Conservation (phyloP, 805 yeast genomes). For the Yarrowia yakushimensis region DNA sequence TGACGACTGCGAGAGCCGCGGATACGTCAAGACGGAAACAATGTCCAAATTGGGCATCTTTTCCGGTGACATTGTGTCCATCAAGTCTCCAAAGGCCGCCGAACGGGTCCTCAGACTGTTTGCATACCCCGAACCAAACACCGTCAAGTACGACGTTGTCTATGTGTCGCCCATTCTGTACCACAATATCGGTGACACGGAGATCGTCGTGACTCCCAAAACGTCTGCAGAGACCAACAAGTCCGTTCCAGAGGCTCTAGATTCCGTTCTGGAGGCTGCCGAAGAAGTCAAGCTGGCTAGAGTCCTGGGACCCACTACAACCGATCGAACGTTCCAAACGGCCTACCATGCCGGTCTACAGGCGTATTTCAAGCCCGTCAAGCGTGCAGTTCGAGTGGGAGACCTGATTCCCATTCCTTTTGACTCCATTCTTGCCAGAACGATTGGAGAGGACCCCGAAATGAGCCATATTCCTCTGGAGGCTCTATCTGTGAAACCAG, state of each 20-base stretch:
- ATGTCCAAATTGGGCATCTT: conserved; percentile 58
- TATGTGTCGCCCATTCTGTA: conserved; percentile 63
- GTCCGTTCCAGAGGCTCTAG: neutral
- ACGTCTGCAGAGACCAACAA: neutral
- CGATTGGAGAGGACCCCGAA: conserved; percentile 34
- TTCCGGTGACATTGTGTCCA: conserved; percentile 60
- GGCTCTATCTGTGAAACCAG: conserved; percentile 54
- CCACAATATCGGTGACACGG: conserved; percentile 43
- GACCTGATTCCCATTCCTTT: conserved; percentile 76
- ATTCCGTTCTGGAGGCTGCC: conserved; percentile 46
- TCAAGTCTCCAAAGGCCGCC: conserved; percentile 23
- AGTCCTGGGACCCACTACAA: conserved; percentile 63
- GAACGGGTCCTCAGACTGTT: conserved; percentile 45
- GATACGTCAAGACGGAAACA: conserved; percentile 47
- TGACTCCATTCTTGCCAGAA: conserved; percentile 62
- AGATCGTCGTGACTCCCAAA: neutral
- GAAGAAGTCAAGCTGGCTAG: conserved; percentile 62
- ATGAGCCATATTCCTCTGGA: conserved; percentile 26
- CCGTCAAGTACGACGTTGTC: conserved; percentile 41
- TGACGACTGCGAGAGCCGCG: conserved; percentile 49
- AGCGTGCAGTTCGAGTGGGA: conserved; percentile 57
- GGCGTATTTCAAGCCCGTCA: conserved; percentile 53
- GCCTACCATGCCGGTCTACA: conserved; percentile 60
- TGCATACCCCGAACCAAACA: conserved; percentile 64
- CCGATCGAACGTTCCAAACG: conserved; percentile 60